These are phyloP conservation scores for Clarireedia paspali DNA, from an alignment of 2,329 filamentous ascomycete genomes.

Conservation along the genomic window DNA sequence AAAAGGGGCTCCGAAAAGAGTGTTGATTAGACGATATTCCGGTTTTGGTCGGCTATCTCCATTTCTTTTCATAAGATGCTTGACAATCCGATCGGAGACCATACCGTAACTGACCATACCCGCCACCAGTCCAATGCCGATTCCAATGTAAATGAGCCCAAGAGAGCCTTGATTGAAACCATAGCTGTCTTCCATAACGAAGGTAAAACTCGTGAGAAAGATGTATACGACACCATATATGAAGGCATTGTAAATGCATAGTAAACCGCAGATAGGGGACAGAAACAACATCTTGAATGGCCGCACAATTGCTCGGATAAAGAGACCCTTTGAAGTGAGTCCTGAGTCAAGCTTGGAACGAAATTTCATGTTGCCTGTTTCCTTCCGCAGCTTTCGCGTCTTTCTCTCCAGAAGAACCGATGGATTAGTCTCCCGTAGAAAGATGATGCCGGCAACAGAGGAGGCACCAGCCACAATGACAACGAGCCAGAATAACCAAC, in stretches of 20 bases:
- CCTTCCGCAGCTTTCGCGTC: conserved; percentile 35
- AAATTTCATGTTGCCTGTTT: conserved; percentile 43
- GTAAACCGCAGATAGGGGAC: conserved; percentile 27
- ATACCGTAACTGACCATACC: conserved; percentile 17
- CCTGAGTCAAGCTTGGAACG: conserved; percentile 28
- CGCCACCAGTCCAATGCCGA: conserved; percentile 28
- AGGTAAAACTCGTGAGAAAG: conserved; percentile 32
- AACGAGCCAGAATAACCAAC: conserved; percentile 45
- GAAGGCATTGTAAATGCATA: conserved; percentile 29
- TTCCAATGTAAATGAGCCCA: conserved; percentile 32
- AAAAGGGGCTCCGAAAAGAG: conserved; percentile 24
- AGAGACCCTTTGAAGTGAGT: neutral
- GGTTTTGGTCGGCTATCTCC: conserved; percentile 29
- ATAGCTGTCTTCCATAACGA: conserved; percentile 30
- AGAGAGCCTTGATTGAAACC: conserved; percentile 29
- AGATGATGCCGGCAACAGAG: conserved; percentile 31
- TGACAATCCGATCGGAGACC: conserved; percentile 31
- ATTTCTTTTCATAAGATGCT: conserved; percentile 35
- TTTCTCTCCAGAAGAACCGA: conserved; percentile 39
- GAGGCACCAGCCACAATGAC: conserved; percentile 33
- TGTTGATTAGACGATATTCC: conserved; percentile 35
- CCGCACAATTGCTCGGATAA: conserved; percentile 29
- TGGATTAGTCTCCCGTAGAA: conserved; percentile 42
- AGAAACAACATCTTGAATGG: conserved; percentile 30
- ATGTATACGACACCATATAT: conserved; percentile 32